Conservation (phyloP, 495 filamentous ascomycete species). For the Astrothelium subdiscretum region DNA sequence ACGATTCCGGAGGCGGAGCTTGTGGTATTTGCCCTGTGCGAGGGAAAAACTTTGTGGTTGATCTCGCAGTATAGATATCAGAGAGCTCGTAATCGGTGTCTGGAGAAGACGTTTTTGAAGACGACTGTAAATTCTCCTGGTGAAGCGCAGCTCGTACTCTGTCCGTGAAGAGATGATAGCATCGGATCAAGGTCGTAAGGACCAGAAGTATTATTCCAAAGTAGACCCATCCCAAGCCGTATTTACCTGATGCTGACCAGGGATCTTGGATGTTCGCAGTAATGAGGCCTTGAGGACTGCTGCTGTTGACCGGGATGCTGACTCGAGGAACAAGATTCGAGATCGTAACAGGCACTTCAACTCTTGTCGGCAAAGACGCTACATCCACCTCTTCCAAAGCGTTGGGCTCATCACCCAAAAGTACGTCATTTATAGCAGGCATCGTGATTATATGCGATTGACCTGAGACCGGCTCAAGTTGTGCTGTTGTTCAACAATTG, state of each 20-base stretch:
- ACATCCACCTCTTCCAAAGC: background rate
- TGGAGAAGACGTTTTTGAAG: conserved; percentile 42
- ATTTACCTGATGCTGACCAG: conserved; percentile 72
- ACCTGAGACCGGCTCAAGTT: background rate
- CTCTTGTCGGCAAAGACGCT: background rate
- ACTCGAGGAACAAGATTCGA: background rate
- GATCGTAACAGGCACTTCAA: background rate
- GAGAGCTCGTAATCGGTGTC: conserved; percentile 58
- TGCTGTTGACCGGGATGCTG: conserved; percentile 28
- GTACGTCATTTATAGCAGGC: background rate
- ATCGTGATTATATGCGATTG: background rate
- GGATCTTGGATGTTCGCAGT: conserved; percentile 69
- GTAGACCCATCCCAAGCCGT: conserved; percentile 78
- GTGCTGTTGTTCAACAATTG: background rate
- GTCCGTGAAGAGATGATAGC: conserved; percentile 79
- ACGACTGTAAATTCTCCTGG: conserved; percentile 56
- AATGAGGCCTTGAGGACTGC: conserved; percentile 56
- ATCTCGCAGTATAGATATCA: conserved; percentile 54
- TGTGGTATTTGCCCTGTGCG: conserved; percentile 38
- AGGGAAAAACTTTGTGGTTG: conserved; percentile 62
- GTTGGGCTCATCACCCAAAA: background rate
- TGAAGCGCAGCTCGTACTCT: conserved; percentile 74
- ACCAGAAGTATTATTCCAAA: conserved; percentile 63
- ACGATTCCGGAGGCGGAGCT: conserved; percentile 46
- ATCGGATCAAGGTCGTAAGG: conserved; percentile 49